Evolutionary conservation across 768 basidiomycete genomes (phyloP).

Genomic region (Tulasnella sp.): DNA sequence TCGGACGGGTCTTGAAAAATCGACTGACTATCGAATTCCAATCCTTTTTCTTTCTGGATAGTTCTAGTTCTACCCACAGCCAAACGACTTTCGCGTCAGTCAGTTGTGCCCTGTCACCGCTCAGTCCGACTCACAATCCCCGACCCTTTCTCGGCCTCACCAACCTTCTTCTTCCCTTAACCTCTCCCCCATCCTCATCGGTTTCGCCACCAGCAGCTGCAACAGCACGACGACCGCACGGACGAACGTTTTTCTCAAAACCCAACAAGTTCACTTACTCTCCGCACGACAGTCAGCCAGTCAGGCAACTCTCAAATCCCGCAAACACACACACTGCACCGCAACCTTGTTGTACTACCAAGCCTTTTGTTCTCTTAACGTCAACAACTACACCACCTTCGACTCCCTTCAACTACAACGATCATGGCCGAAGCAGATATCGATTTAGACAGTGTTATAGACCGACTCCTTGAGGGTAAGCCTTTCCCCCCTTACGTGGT

Average conservation of each 20-base stretch:
- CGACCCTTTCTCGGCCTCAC: background rate
- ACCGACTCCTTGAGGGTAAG: constrained; percentile 95
- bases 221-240: background rate
- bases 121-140: constrained; percentile 9
- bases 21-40: background rate
- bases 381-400: background rate
- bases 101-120: background rate
- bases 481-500: too few relatives aligned
- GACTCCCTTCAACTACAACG: background rate
- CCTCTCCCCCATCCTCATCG: background rate
- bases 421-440: constrained; percentile 51
- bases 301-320: background rate
- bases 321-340: background rate
- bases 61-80: background rate
- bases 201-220: background rate
- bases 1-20: background rate
- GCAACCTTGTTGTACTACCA: background rate
- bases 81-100: constrained; percentile 1
- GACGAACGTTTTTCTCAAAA: background rate
- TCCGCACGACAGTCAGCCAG: background rate
- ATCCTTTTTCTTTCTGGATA: background rate
- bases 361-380: background rate
- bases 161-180: constrained; percentile 1
- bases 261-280: background rate
- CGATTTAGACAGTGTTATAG: constrained; percentile 99